A percentile compares a stretch with the other conserved stretches of the same genome.
phyloP scores from a whole-genome alignment of 345 rosid genomes.

The Hibiscus syriacus region DNA sequence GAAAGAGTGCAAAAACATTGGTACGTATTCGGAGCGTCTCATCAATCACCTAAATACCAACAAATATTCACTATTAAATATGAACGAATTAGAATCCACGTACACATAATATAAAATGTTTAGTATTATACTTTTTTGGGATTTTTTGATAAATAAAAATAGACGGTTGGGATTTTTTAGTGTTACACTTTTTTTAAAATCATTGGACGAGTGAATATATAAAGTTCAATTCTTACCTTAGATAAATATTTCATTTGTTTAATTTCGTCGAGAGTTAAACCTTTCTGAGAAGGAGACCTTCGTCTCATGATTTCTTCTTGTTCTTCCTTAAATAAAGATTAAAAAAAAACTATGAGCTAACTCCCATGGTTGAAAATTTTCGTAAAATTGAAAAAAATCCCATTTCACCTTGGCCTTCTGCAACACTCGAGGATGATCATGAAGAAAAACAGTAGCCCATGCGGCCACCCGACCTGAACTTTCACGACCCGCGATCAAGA shows the following conservation, averaged over 20 bases:
- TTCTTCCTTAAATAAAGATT: conserved; percentile 3
- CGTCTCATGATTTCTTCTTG: conserved; percentile 25
- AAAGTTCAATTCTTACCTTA: too few relatives aligned
- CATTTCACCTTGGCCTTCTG: conserved; percentile 13
- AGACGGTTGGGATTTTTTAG: too few relatives aligned
- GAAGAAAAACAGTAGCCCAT: conserved; percentile 18
- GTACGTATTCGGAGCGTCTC: conserved; percentile 6
- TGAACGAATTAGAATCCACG: too few relatives aligned
- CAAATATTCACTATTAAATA: too few relatives aligned
- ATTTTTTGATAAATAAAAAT: too few relatives aligned
- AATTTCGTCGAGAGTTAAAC: conserved; percentile 25
- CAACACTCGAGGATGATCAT: conserved; percentile 1
- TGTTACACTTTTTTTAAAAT: too few relatives aligned
- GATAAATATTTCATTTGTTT: conserved; percentile 39
- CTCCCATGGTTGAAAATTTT: too few relatives aligned
- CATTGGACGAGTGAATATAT: too few relatives aligned
- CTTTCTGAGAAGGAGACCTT: conserved; percentile 21
- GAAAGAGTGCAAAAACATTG: conserved; percentile 17
- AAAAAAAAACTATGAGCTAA: too few relatives aligned
- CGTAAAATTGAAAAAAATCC: not conserved
- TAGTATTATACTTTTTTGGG: too few relatives aligned
- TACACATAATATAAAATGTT: too few relatives aligned
- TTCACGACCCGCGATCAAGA: conserved; percentile 21
- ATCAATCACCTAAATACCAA: not conserved
- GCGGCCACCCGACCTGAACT: not conserved